phyloP scores from a whole-genome alignment of 495 filamentous ascomycete genomes.

The Trichocladium uniseriatum region DNA sequence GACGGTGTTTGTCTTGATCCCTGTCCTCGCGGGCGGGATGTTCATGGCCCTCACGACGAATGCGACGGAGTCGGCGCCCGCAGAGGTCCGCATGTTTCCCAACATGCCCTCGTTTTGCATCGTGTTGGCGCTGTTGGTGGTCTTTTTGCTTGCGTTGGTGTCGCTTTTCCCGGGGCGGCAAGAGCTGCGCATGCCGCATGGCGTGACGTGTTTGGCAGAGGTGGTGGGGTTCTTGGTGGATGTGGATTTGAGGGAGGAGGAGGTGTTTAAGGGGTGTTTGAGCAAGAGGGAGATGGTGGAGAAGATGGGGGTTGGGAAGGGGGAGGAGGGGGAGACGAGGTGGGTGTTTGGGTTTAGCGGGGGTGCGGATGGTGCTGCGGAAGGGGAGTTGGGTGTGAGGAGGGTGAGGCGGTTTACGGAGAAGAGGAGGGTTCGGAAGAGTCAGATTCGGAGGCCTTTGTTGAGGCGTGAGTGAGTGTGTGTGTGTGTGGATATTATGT shows the following conservation, averaged over 20 bases:
- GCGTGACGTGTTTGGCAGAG: slow-evolving; percentile 60
- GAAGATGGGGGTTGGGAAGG: slow-evolving; percentile 26
- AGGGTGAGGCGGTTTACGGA: slow-evolving; percentile 34
- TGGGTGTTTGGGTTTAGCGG: slow-evolving; percentile 30
- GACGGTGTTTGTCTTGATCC: slow-evolving; percentile 54
- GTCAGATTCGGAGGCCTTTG: slow-evolving; percentile 18
- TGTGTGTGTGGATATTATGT: no score
- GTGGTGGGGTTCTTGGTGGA: slow-evolving; percentile 65
- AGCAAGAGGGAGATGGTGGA: slow-evolving; percentile 22
- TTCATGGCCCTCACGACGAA: slow-evolving; percentile 64
- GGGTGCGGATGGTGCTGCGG: not conserved
- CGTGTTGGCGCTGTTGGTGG: slow-evolving; percentile 56
- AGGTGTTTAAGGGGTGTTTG: slow-evolving; percentile 42
- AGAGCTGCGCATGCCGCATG: slow-evolving; percentile 57
- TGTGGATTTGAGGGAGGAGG: slow-evolving; percentile 57
- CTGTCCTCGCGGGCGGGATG: slow-evolving; percentile 66
- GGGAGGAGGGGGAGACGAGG: slow-evolving; percentile 22
- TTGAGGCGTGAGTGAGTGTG: not conserved
- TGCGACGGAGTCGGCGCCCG: slow-evolving; percentile 18
- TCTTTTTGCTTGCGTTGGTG: slow-evolving; percentile 48
- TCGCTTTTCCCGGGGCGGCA: slow-evolving; percentile 46
- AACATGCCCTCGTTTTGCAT: slow-evolving; percentile 59
- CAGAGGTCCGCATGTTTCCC: slow-evolving; percentile 55
- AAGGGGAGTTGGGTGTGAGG: not conserved
- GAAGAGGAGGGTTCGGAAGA: slow-evolving; percentile 29